Evolutionary conservation across 768 basidiomycete species (phyloP).

Genomic region (Calocybe indica): DNA sequence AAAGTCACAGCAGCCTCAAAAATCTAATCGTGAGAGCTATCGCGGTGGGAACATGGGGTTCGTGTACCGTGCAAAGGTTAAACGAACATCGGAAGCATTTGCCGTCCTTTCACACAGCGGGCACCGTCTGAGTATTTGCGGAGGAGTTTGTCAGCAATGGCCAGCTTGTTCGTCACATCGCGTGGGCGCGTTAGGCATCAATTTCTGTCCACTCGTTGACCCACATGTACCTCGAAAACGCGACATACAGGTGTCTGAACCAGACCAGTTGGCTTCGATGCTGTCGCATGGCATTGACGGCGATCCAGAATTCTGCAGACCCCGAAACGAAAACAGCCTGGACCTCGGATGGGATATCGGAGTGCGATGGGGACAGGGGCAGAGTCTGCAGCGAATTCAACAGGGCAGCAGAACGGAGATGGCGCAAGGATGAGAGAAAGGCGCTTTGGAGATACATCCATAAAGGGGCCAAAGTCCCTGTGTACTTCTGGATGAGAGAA

Average conservation of each 20-base stretch:
- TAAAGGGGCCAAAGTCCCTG: slow-evolving; percentile 44
- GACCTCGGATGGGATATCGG: slow-evolving; percentile 1
- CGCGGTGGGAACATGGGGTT: too few species aligned
- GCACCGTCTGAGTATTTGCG: neutral
- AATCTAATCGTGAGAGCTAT: too few species aligned
- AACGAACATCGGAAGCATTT: too few species aligned
- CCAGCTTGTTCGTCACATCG: neutral
- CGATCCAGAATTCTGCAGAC: slow-evolving; percentile 44
- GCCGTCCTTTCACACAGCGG: neutral
- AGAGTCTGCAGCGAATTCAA: neutral
- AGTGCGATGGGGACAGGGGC: neutral
- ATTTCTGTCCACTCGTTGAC: slow-evolving; percentile 76
- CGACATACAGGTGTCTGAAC: slow-evolving; percentile 84
- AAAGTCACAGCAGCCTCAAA: too few species aligned
- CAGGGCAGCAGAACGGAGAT: neutral
- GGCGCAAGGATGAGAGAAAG: slow-evolving; percentile 18
- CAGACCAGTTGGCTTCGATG: slow-evolving; percentile 79
- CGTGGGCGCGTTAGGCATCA: too few species aligned
- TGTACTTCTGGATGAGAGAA: slow-evolving; percentile 55
- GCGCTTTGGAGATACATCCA: slow-evolving; percentile 35
- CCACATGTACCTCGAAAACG: slow-evolving; percentile 89
- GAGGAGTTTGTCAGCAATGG: neutral
- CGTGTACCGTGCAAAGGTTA: too few species aligned
- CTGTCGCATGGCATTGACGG: slow-evolving; percentile 62
- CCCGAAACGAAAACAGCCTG: slow-evolving; percentile 53